A percentile compares a stretch with the other conserved stretches of the same genome.
These are phyloP conservation scores for Aspergillus phoenicis DNA, from an alignment of 2,329 filamentous ascomycete species.

Conservation along the genomic window DNA sequence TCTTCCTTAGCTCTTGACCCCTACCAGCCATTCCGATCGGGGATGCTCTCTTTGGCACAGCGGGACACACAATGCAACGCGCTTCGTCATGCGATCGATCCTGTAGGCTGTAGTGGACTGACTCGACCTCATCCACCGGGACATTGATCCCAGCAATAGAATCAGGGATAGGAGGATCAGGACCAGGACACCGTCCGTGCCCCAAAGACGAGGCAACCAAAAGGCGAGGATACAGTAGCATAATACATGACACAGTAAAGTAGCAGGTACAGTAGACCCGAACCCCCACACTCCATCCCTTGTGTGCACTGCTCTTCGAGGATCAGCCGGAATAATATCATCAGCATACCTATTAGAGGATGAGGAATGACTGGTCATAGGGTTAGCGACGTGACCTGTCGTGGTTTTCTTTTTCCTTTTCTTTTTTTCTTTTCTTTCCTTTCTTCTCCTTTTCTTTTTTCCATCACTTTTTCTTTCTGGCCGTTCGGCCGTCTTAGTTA, in stretches of 20 bases:
- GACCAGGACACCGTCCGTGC: background rate
- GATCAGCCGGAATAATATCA: background rate
- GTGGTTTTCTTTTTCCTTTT: background rate
- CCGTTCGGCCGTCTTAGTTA: background rate
- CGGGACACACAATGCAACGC: background rate
- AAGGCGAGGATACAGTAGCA: background rate
- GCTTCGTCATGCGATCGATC: background rate
- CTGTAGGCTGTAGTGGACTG: background rate
- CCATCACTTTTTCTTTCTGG: background rate
- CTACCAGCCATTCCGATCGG: slow-evolving; percentile 6
- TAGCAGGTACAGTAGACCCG: background rate
- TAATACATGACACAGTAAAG: background rate
- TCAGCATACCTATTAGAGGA: background rate
- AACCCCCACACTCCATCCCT: no score
- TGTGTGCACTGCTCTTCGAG: background rate
- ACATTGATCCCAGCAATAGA: background rate
- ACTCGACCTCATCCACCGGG: background rate
- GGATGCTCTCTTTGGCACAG: background rate
- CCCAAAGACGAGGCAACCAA: background rate
- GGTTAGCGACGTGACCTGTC: background rate
- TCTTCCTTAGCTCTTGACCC: background rate
- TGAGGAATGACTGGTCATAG: background rate
- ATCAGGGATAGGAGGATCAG: background rate
- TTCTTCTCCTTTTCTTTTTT: background rate
- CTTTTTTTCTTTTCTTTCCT: background rate